Conservation (phyloP, 225 moss, liverwort and hornwort genomes). For the Sphagnum tenellum region DNA sequence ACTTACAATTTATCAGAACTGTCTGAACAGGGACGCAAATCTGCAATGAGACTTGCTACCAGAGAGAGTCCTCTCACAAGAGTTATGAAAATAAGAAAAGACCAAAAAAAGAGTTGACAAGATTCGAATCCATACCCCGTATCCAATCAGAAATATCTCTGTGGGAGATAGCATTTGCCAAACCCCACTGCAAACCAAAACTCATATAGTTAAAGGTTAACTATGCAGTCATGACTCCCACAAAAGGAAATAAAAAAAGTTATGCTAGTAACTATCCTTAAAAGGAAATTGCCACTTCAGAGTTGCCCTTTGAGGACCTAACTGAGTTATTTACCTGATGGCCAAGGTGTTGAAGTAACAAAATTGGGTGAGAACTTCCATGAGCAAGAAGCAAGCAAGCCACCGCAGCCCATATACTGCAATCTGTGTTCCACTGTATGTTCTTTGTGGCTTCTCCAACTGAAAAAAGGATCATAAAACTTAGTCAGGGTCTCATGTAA, state of each 20-base stretch:
- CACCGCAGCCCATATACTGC: slow-evolving; percentile 69
- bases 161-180: slow-evolving; percentile 86
- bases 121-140: slow-evolving; percentile 50
- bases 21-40: not conserved
- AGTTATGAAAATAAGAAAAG: not conserved
- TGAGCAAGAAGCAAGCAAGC: slow-evolving; percentile 73
- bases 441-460: slow-evolving; percentile 70
- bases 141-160: slow-evolving; percentile 84
- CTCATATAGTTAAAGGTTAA: too few relatives aligned
- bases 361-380: slow-evolving; percentile 79
- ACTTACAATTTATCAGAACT: too few relatives aligned
- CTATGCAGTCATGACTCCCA: too few relatives aligned
- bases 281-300: not conserved
- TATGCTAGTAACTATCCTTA: not conserved
- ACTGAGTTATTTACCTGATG: slow-evolving; percentile 44
- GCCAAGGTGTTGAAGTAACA: slow-evolving; percentile 92
- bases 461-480: slow-evolving; percentile 15
- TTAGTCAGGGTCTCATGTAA: not conserved
- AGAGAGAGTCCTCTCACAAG: not conserved
- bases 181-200: slow-evolving; percentile 58
- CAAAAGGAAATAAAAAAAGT: too few relatives aligned
- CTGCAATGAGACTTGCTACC: not conserved
- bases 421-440: slow-evolving; percentile 39
- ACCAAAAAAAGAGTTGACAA: not conserved
- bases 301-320: too few relatives aligned